phyloP scores from a whole-genome alignment of 148 eudicot genomes.

The Silene uniflora region DNA sequence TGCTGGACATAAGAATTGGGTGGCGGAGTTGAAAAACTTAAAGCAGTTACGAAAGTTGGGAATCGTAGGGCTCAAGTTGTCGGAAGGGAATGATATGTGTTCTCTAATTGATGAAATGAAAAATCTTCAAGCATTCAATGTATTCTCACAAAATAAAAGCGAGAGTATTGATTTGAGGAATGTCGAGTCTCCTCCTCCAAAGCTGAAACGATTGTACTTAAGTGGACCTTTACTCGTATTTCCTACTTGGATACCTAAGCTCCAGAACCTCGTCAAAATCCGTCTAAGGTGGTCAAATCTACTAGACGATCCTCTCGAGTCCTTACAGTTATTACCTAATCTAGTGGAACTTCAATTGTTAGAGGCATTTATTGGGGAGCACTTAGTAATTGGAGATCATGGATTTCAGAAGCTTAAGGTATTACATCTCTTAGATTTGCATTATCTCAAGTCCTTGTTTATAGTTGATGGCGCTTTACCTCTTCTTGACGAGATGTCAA shows the following conservation, averaged over 20 bases:
- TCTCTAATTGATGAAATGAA: slow-evolving; percentile 5
- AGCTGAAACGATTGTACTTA: slow-evolving; percentile 15
- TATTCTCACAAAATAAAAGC: neutral
- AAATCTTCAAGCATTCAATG: slow-evolving; percentile 10
- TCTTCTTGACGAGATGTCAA: slow-evolving; percentile 17
- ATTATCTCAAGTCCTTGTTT: neutral
- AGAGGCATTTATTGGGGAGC: slow-evolving; percentile 2
- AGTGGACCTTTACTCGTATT: slow-evolving; percentile 4
- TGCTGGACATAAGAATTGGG: neutral
- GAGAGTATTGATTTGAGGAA: neutral
- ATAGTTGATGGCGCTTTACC: slow-evolving; percentile 18
- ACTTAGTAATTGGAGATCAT: neutral
- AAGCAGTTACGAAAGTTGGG: slow-evolving; percentile 16
- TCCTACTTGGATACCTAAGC: slow-evolving; percentile 6
- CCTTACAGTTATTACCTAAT: neutral
- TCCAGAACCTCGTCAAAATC: slow-evolving; percentile 11
- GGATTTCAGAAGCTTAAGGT: slow-evolving; percentile 18
- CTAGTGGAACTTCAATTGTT: slow-evolving; percentile 20
- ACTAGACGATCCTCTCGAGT: neutral
- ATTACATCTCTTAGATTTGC: slow-evolving; percentile 15
- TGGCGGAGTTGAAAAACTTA: slow-evolving; percentile 7
- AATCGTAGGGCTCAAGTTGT: neutral
- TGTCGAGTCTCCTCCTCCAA: neutral
- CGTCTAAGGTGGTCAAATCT: slow-evolving; percentile 22
- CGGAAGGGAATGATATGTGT: slow-evolving; percentile 9